Evolutionary conservation across 2,329 filamentous ascomycete genomes (phyloP), one percentile per base, ranked within the genome.

Genomic region (Metarhizium brunneum): DNA sequence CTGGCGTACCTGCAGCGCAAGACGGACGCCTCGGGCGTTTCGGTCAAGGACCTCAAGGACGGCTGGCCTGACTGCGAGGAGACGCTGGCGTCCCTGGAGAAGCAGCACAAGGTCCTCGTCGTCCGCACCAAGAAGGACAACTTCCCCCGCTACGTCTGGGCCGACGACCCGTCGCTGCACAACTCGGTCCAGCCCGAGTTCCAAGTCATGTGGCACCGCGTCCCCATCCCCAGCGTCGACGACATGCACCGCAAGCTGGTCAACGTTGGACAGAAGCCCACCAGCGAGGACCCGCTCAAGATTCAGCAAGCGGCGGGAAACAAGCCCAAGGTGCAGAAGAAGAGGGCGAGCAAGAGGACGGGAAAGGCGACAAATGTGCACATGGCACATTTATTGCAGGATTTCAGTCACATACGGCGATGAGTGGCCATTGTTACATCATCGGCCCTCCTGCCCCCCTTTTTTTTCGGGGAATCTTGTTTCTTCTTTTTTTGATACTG

Each of bases 121-220:
- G 88, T 90, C 25, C 84, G 92, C 58, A 92, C 92, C 55, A 95
- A 94, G 73, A 97, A 97, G 75, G 92, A 97, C 69, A 87, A 88
- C 66, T 82, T 88, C 63, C 86, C 92, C 2, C 85, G 86, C 64
- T 89, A 87, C 75, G 85, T 99, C 54, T 97, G 92, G 90, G 80
- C 86, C 53, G 90, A 99, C 69, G 90, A 96, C 64, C 82, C 90
- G 14, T 86, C 84, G 13, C 80, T 96, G 53, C 82, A 85, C 64
- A 81, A 91, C 66, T 69, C 75, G 40, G 85, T 97, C 62, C 91
- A 96, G 66, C 74, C 81, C 8, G 90, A 96, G 69, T 96, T 97
- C 69, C 81, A 86, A 68, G 75, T 77, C 57, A 87, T 92, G 73
- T 99, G 92, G 91, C 80, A 86, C 60, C 87, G 87, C 66, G 86